These are phyloP conservation scores for Fagopyrum tataricum DNA, from an alignment of 148 eudicot genomes.

Conservation along the genomic window DNA sequence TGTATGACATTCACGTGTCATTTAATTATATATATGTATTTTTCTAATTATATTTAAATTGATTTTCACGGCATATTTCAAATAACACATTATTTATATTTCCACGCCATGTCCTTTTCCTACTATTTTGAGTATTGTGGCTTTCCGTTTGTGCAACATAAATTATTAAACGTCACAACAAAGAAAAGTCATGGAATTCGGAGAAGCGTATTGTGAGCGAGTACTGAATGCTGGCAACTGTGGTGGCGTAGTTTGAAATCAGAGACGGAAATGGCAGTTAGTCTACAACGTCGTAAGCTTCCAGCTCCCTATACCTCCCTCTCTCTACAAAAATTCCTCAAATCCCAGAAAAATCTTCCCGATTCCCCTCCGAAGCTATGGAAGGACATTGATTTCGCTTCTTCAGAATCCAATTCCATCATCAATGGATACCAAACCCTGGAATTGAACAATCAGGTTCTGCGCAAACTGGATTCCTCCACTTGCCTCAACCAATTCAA, in stretches of 20 bases:
- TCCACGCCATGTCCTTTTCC: no score
- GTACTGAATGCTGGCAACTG: no score
- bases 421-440: slow-evolving; percentile 16
- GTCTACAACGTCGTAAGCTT: slow-evolving; percentile 13
- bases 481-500: slow-evolving; percentile 28
- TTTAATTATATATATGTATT: no score
- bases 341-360: slow-evolving; percentile 35
- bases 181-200: no score
- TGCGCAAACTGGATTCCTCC: slow-evolving; percentile 36
- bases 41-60: no score
- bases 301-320: slow-evolving; percentile 20
- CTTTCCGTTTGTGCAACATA: no score
- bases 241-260: neutral
- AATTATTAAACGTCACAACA: no score
- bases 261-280: slow-evolving; percentile 29
- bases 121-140: no score
- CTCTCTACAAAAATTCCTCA: slow-evolving; percentile 38
- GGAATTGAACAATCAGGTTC: slow-evolving; percentile 35
- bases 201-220: no score
- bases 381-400: slow-evolving; percentile 16
- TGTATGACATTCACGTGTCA: no score
- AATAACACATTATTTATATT: no score
- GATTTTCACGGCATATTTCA: no score
- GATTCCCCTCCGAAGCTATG: slow-evolving; percentile 34
- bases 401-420: slow-evolving; percentile 3